Conservation (phyloP, 306 rosid species). For the Begonia masoniana region DNA sequence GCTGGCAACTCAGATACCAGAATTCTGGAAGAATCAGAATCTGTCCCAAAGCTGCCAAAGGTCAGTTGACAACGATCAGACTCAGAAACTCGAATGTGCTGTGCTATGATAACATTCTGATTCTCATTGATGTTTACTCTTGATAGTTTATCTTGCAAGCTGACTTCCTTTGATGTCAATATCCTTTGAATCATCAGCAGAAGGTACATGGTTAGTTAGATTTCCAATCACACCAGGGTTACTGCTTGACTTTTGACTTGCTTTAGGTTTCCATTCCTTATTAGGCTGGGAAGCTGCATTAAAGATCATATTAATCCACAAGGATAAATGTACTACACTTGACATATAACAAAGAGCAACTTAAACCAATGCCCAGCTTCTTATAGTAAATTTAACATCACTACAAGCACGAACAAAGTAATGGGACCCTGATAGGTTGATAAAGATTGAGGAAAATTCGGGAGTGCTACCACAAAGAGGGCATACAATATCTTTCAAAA, state of each 20-base stretch:
- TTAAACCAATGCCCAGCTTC: no score
- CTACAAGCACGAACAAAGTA: no score
- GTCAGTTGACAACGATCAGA: conserved; percentile 60
- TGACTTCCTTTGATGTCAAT: conserved; percentile 34
- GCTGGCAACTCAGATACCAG: conserved; percentile 30
- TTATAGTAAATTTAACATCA: no score
- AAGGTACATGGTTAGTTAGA: conserved; percentile 45
- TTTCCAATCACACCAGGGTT: conserved; percentile 76
- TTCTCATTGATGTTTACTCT: conserved; percentile 42
- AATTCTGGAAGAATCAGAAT: conserved; percentile 35
- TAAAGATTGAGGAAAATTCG: no score
- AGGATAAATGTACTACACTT: no score
- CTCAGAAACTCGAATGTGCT: conserved; percentile 80
- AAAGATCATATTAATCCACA: no score
- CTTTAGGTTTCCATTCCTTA: conserved; percentile 96
- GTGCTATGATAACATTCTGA: conserved; percentile 78
- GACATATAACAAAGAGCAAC: no score
- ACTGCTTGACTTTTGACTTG: conserved; percentile 53
- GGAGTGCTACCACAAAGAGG: no score
- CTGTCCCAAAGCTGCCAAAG: conserved; percentile 85
- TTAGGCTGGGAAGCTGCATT: conserved; percentile 75
- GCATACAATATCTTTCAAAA: no score
- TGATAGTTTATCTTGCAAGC: conserved; percentile 51
- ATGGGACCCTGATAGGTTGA: no score
- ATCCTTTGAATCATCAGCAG: conserved; percentile 35